phyloP scores from a whole-genome alignment of 768 basidiomycete species.

The Hericium erinaceus region DNA sequence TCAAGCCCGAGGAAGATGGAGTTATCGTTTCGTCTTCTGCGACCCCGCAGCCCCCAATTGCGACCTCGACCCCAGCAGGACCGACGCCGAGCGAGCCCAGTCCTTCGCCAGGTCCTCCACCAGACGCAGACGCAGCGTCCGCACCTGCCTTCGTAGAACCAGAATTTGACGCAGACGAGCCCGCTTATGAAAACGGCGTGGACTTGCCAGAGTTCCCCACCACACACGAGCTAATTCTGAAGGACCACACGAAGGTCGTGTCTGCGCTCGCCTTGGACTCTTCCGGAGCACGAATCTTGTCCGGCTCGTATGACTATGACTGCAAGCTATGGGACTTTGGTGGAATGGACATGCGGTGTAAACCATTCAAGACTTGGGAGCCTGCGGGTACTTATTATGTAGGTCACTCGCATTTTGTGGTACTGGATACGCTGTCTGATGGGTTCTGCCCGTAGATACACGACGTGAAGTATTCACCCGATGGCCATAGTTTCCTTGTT shows the following conservation, averaged over 20 bases:
- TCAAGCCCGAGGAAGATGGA: not conserved
- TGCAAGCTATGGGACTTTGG: slow-evolving; percentile 99
- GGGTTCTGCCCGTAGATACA: slow-evolving; percentile 50
- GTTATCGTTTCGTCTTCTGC: not conserved
- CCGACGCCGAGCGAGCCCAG: no score
- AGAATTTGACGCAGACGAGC: slow-evolving; percentile 16
- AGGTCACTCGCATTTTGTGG: slow-evolving; percentile 15
- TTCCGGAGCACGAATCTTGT: slow-evolving; percentile 83
- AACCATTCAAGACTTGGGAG: slow-evolving; percentile 96
- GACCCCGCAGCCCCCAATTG: not conserved
- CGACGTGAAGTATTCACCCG: slow-evolving; percentile 83
- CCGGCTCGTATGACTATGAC: slow-evolving; percentile 96
- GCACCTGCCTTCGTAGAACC: no score
- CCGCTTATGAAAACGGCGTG: slow-evolving; percentile 31
- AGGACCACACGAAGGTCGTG: slow-evolving; percentile 94
- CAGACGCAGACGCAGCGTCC: no score
- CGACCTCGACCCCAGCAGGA: no score
- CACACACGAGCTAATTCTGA: slow-evolving; percentile 85
- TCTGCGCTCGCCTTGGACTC: slow-evolving; percentile 90
- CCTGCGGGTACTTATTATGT: slow-evolving; percentile 91
- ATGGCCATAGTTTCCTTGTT: slow-evolving; percentile 78
- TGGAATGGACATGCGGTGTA: slow-evolving; percentile 85
- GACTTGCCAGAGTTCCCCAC: slow-evolving; percentile 66
- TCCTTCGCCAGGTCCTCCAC: no score
- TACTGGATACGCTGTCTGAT: slow-evolving; percentile 6